Percentiles rank a stretch among this genome's conserved stretches.
Conservation (phyloP, 2,329 filamentous ascomycete species). For the Podosphaera xanthii region DNA sequence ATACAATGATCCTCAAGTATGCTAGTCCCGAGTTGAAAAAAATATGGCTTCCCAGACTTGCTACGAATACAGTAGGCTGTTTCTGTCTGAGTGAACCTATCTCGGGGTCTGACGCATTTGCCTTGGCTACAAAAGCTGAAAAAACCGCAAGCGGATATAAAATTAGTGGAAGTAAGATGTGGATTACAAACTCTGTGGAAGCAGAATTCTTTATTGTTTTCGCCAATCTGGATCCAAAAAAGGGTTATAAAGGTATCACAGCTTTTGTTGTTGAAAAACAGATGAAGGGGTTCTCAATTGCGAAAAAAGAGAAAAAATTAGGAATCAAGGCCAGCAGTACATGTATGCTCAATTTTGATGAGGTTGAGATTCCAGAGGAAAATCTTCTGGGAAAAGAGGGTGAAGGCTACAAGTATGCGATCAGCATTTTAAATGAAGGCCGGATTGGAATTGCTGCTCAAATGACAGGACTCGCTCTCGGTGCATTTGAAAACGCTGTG, state of each 20-base stretch:
- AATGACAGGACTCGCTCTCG: constrained; percentile 91
- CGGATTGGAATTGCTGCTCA: constrained; percentile 95
- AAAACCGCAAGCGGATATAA: constrained; percentile 67
- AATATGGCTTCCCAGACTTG: constrained; percentile 72
- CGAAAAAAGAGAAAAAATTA: constrained; percentile 99
- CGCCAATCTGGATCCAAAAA: constrained; percentile 75
- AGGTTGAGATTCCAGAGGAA: constrained; percentile 70
- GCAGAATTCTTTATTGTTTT: constrained; percentile 94
- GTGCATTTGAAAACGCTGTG: constrained; percentile 86
- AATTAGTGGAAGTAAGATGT: constrained; percentile 92
- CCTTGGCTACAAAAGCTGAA: constrained; percentile 71
- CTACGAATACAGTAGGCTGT: constrained; percentile 68
- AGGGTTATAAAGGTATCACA: constrained; percentile 91
- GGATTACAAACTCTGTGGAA: constrained; percentile 97
- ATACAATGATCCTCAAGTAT: constrained; percentile 76
- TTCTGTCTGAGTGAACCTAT: constrained; percentile 87
- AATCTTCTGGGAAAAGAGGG: constrained; percentile 77
- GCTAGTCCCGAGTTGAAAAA: constrained; percentile 56
- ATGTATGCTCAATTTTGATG: constrained; percentile 93
- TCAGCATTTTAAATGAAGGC: constrained; percentile 80
- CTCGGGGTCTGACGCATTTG: constrained; percentile 89
- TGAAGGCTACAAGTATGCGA: constrained; percentile 95
- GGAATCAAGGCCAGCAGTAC: constrained; percentile 91
- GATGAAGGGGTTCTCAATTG: constrained; percentile 72
- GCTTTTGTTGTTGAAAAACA: constrained; percentile 89